These are phyloP conservation scores for Bremia lactucae DNA, from an alignment of 352 stramenopile species.

Conservation along the genomic window DNA sequence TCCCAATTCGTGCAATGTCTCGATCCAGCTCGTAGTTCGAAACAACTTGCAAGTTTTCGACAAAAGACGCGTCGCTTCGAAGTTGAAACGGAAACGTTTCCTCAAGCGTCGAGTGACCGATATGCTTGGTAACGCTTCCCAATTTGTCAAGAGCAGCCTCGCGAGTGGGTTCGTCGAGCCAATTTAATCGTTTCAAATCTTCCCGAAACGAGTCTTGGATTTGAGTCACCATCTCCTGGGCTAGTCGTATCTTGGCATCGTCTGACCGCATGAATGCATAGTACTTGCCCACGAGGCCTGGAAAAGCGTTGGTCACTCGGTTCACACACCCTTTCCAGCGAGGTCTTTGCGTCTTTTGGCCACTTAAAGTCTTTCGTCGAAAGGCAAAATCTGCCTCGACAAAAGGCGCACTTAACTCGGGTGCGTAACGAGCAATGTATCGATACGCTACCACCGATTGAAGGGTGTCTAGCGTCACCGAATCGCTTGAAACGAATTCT, in stretches of 20 bases:
- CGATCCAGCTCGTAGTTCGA: constrained; percentile 35
- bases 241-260: constrained; percentile 53
- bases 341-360: constrained; percentile 75
- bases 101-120: constrained; percentile 37
- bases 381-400: constrained; percentile 86
- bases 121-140: constrained; percentile 53
- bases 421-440: constrained; percentile 30
- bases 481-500: too few relatives aligned
- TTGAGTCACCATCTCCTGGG: constrained; percentile 77
- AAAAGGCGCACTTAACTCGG: constrained; percentile 55
- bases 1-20: constrained; percentile 27
- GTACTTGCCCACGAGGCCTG: constrained; percentile 78
- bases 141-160: constrained; percentile 84
- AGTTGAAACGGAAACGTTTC: constrained; percentile 56
- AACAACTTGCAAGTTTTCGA: constrained; percentile 41
- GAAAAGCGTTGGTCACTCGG: constrained; percentile 40
- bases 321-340: constrained; percentile 85
- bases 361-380: constrained; percentile 64
- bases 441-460: constrained; percentile 45
- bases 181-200: constrained; percentile 69
- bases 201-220: constrained; percentile 75
- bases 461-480: constrained; percentile 33
- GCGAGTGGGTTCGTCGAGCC: constrained; percentile 83
- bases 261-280: constrained; percentile 88
- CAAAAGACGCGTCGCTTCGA: constrained; percentile 18